Conservation (phyloP, 257 asterid species). For the Plectranthus barbatus region DNA sequence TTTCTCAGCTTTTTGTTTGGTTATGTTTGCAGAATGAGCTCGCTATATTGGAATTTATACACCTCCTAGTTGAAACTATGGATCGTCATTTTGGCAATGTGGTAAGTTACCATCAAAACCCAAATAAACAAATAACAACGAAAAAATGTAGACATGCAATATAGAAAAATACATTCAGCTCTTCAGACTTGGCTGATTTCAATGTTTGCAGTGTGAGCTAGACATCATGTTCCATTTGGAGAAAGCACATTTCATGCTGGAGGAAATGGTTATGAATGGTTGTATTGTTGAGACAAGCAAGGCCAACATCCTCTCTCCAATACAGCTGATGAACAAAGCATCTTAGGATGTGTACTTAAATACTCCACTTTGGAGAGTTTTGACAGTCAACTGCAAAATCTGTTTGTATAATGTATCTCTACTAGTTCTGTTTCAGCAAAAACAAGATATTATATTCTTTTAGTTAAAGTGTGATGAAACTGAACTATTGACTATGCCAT, state of each 20-base stretch:
- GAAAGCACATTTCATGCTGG: constrained; percentile 98
- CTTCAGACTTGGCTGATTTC: not conserved
- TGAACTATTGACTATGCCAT: not conserved
- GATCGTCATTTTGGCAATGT: constrained; percentile 99
- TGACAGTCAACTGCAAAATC: not conserved
- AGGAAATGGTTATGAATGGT: constrained; percentile 99
- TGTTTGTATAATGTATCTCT: not conserved
- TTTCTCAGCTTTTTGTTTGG: not conserved
- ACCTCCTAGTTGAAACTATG: constrained; percentile 94
- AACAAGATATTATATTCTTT: not conserved
- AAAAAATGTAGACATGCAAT: not conserved
- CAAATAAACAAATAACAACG: not conserved
- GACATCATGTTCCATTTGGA: constrained; percentile 95
- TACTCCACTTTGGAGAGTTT: not conserved
- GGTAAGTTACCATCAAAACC: constrained; percentile 35
- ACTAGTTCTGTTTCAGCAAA: constrained; percentile 8
- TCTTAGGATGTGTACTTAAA: constrained; percentile 21
- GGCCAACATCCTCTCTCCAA: constrained; percentile 66
- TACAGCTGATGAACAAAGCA: constrained; percentile 81
- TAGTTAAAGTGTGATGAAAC: not conserved
- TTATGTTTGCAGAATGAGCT: constrained; percentile 73
- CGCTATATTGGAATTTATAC: constrained; percentile 90
- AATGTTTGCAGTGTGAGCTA: constrained; percentile 65
- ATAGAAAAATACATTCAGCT: not conserved
- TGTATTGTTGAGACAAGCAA: constrained; percentile 96